A percentile compares a stretch with the other conserved stretches of the same genome.
These are phyloP conservation scores for Excoecaria agallocha DNA, from an alignment of 345 rosid genomes.

Conservation along the genomic window DNA sequence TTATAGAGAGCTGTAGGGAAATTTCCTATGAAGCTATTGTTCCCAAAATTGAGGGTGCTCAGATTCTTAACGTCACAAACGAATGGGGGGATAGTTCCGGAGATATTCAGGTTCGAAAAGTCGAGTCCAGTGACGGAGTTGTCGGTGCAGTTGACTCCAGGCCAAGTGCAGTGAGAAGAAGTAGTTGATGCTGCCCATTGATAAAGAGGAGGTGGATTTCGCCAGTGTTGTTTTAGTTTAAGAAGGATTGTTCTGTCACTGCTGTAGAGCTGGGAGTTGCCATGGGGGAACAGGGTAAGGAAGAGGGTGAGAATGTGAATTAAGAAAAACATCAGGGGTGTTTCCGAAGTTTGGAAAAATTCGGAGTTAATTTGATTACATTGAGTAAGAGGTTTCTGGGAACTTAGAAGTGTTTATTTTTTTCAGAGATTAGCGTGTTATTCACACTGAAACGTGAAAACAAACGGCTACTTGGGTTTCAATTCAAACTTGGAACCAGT, in stretches of 20 bases:
- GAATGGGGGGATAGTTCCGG: slow-evolving; percentile 61
- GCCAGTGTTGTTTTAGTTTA: slow-evolving; percentile 45
- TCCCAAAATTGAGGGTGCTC: slow-evolving; percentile 19
- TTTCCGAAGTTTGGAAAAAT: neutral
- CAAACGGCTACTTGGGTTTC: neutral
- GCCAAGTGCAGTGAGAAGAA: slow-evolving; percentile 57
- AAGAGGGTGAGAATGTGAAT: slow-evolving; percentile 1
- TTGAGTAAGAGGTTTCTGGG: neutral
- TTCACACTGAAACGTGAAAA: too few species aligned
- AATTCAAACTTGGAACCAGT: neutral
- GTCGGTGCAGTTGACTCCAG: slow-evolving; percentile 40
- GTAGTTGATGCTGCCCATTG: slow-evolving; percentile 39
- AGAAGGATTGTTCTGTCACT: slow-evolving; percentile 41
- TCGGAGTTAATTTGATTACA: neutral
- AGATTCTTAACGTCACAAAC: slow-evolving; percentile 54
- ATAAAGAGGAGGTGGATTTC: slow-evolving; percentile 30
- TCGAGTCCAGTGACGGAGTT: slow-evolving; percentile 44
- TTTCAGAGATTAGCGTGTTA: neutral
- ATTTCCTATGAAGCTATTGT: slow-evolving; percentile 37
- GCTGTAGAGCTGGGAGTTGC: slow-evolving; percentile 27
- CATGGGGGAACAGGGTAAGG: slow-evolving; percentile 16
- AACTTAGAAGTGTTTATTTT: neutral
- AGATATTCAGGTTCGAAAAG: slow-evolving; percentile 36
- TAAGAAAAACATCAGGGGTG: neutral
- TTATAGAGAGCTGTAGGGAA: slow-evolving; percentile 41